Percentiles rank a stretch among this genome's conserved stretches.
Evolutionary conservation across 2,329 filamentous ascomycete species (phyloP).

Genomic region (Didymella segeticola): DNA sequence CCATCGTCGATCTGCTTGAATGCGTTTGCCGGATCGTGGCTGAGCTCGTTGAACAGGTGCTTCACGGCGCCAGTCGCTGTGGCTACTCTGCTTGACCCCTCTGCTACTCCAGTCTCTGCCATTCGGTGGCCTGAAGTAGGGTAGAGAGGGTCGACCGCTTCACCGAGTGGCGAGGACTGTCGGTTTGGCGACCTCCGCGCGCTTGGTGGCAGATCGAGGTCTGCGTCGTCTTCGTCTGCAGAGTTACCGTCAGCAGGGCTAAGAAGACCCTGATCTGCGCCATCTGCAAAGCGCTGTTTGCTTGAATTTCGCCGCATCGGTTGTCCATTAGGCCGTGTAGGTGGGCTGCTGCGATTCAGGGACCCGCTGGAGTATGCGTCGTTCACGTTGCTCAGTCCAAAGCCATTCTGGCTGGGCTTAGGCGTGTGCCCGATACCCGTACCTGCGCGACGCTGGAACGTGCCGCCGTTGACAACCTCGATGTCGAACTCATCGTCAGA

Average conservation of each 20-base stretch:
- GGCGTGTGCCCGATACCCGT: conserved; percentile 79
- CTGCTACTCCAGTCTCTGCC: conserved; percentile 22
- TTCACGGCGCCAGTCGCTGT: conserved; percentile 78
- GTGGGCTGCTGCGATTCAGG: conserved; percentile 58
- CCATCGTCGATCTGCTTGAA: conserved; percentile 95
- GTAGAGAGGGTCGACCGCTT: conserved; percentile 40
- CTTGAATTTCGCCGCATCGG: conserved; percentile 61
- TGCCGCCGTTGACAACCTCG: conserved; percentile 70
- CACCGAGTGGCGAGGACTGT: conserved; percentile 38
- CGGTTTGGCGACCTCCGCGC: conserved; percentile 56
- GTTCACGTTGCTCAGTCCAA: conserved; percentile 59
- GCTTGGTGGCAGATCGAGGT: conserved; percentile 67
- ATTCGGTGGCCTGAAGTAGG: conserved; percentile 48
- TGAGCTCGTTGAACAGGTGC: conserved; percentile 76
- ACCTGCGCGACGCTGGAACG: conserved; percentile 82
- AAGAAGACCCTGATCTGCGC: conserved; percentile 63
- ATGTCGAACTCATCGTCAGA: conserved; percentile 99
- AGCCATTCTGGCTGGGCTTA: conserved; percentile 61
- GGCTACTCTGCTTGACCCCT: conserved; percentile 51
- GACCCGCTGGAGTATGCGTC: conserved; percentile 65
- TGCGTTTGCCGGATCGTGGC: conserved; percentile 86
- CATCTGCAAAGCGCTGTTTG: conserved; percentile 55
- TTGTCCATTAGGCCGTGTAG: conserved; percentile 49
- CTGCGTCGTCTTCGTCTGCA: conserved; percentile 60
- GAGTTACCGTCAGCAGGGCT: conserved; percentile 56